phyloP scores from a whole-genome alignment of 495 filamentous ascomycete species.

The Penicillium tannophilum region DNA sequence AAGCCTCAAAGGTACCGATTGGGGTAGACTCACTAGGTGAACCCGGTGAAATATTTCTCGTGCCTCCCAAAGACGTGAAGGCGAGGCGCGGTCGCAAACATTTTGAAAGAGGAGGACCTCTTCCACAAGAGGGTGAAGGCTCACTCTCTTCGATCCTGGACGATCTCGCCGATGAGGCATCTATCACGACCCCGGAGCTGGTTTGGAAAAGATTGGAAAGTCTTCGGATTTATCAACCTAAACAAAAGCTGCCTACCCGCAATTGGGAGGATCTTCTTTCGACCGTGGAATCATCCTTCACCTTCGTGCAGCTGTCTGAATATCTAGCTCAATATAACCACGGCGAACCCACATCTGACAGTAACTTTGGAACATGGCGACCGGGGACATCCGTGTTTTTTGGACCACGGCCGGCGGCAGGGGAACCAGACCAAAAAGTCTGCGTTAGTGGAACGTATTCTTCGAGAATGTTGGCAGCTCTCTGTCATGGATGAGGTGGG shows the following conservation, averaged over 20 bases:
- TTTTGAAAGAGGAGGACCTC: background rate
- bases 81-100: slow-evolving; percentile 15
- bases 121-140: slow-evolving; percentile 7
- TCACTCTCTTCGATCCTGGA: slow-evolving; percentile 32
- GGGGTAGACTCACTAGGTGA: slow-evolving; percentile 42
- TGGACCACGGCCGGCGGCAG: slow-evolving; percentile 19
- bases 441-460: slow-evolving; percentile 38
- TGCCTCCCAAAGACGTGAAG: slow-evolving; percentile 15
- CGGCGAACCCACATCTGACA: background rate
- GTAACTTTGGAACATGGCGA: slow-evolving; percentile 23
- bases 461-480: slow-evolving; percentile 49
- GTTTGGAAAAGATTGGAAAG: slow-evolving; percentile 31
- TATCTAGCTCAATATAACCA: slow-evolving; percentile 24
- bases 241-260: slow-evolving; percentile 23
- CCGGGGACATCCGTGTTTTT: slow-evolving; percentile 34
- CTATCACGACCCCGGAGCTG: slow-evolving; percentile 5
- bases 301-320: slow-evolving; percentile 33
- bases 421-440: slow-evolving; percentile 34
- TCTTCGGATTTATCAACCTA: slow-evolving; percentile 18
- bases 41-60: slow-evolving; percentile 45
- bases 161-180: slow-evolving; percentile 30
- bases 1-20: slow-evolving; percentile 14
- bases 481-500: slow-evolving; percentile 40
- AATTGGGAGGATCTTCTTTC: slow-evolving; percentile 35
- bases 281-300: slow-evolving; percentile 37